Conservation (phyloP, 805 yeast genomes). For the Huiozyma sinensis region DNA sequence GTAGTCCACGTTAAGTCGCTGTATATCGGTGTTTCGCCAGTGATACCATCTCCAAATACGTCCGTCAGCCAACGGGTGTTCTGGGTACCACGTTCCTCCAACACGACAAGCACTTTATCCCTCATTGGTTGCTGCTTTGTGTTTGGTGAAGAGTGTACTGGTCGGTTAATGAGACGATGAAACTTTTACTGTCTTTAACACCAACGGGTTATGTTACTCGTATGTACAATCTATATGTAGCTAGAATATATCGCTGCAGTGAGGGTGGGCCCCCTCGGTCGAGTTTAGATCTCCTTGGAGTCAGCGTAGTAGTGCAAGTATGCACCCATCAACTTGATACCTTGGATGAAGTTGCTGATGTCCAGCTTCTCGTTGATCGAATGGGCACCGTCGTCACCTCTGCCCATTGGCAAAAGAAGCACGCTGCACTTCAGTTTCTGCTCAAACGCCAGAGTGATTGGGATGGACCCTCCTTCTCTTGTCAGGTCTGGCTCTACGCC, state of each 20-base stretch:
- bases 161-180: too few relatives aligned
- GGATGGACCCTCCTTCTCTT: constrained; percentile 98
- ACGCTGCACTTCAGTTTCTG: constrained; percentile 76
- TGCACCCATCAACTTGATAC: constrained; percentile 87
- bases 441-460: constrained; percentile 91
- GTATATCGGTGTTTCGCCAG: constrained; percentile 10
- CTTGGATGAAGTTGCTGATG: constrained; percentile 80
- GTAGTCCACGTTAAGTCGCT: constrained; percentile 17
- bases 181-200: too few relatives aligned
- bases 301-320: constrained; percentile 78
- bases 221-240: too few relatives aligned
- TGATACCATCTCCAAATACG: background rate
- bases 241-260: too few relatives aligned
- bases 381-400: constrained; percentile 99
- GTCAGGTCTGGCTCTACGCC: constrained; percentile 92
- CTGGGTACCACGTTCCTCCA: background rate
- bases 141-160: too few relatives aligned
- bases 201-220: too few relatives aligned
- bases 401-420: constrained; percentile 89
- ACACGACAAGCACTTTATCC: constrained; percentile 1
- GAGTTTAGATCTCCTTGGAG: constrained; percentile 16
- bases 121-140: background rate
- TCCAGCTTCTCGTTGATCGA: constrained; percentile 93
- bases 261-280: too few relatives aligned
- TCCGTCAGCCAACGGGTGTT: background rate